Base-by-base conservation (phyloP, 2,329 filamentous ascomycete genomes). In the Phialophora expanda region DNA sequence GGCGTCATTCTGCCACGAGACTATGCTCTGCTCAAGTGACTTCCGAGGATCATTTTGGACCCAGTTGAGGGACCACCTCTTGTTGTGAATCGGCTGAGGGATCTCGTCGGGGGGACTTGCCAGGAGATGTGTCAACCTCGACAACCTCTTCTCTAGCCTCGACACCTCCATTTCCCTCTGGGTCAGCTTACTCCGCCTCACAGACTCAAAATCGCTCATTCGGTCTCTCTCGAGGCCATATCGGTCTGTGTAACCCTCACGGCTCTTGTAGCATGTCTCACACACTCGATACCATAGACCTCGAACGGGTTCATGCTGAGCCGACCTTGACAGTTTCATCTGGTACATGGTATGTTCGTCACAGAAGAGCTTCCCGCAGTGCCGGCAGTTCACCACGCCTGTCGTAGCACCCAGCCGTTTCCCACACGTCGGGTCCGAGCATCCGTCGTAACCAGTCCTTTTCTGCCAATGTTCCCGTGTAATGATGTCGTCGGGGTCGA, bases 261-360 rank as follows among this genome's bases (percentile, higher is more conserved):
- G 87, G 59, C 93, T 97, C 80, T 97, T 98, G 81, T 95, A 99
- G 79, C 95, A 99, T n/a, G 95, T 98, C 81, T 99, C 95, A 76
- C 95, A 99, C 1, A 98, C 94, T 59, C 95, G 83, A 73, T 92
- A 96, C 95, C 95, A 99, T 72, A 92, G 86, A 7, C 95, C 95
- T 68, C 94, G 84, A 1, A 95, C 87, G 0, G 95, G 94, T 70
- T 99, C 95, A 78, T 97, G 92, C 65, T 89, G 86, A 3, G 95
- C 95, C 32, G 93, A 90, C 62, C 93, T 85, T 8, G 93, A 97
- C 11, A 99, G 84, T 82, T 96, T 97, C 91, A 98, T 98, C 81
- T 99, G 94, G 75, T 98, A 99, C 93, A 99, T 97, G 60, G 95
- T 98, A 77, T 99, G 95, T 72, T 94, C 91, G 75, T 98, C 95